Conservation (phyloP, 257 asterid species). For the Forsythia viridissima region DNA sequence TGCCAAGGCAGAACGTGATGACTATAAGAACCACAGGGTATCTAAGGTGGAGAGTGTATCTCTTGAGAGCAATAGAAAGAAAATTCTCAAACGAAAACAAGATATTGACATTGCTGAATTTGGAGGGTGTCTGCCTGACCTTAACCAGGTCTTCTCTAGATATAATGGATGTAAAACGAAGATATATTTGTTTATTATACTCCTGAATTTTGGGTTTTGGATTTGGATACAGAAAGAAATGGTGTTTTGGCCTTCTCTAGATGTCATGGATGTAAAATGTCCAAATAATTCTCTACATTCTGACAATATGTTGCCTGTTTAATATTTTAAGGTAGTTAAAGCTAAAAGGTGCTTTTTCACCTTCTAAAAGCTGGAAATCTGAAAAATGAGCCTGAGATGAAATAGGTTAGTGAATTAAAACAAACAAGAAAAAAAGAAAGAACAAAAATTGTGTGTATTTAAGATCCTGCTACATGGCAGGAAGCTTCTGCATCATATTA, state of each 20-base stretch:
- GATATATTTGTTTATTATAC: too few relatives aligned
- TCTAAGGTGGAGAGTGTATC: conserved; percentile 58
- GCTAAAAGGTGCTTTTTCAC: not conserved
- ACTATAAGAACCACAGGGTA: conserved; percentile 59
- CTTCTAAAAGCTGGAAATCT: not conserved
- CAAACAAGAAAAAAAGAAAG: not conserved
- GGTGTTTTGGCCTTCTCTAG: not conserved
- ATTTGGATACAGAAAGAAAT: too few relatives aligned
- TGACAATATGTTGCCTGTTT: not conserved
- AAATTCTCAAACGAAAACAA: conserved; percentile 66
- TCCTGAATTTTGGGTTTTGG: too few relatives aligned
- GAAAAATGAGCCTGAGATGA: not conserved
- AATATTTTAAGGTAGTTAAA: too few relatives aligned
- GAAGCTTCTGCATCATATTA: not conserved
- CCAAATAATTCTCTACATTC: not conserved
- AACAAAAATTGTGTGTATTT: not conserved
- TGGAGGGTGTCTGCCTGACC: conserved; percentile 50
- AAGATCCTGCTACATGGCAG: not conserved
- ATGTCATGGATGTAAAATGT: not conserved
- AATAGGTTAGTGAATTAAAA: not conserved
- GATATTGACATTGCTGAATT: conserved; percentile 44
- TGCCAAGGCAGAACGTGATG: conserved; percentile 82
- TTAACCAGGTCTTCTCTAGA: conserved; percentile 34
- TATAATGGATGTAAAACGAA: too few relatives aligned
- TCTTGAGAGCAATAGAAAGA: conserved; percentile 62